A percentile compares a stretch with the other conserved stretches of the same genome.
Conservation (phyloP, 2,329 filamentous ascomycete genomes). For the Xylaria sp. region DNA sequence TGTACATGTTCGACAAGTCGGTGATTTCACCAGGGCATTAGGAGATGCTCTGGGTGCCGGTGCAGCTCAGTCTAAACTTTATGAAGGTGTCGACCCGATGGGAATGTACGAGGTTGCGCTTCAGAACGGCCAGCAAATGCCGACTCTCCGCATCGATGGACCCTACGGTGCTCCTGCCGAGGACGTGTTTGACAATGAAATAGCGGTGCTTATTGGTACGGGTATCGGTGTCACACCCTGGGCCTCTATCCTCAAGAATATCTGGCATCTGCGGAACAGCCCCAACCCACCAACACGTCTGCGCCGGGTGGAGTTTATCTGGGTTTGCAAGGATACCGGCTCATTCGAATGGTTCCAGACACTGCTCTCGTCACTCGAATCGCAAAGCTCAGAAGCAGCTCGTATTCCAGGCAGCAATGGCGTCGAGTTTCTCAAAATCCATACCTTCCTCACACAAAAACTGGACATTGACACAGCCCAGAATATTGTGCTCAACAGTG, state of each 20-base stretch:
- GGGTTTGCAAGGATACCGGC: constrained; percentile 94
- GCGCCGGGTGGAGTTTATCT: constrained; percentile 96
- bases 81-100: constrained; percentile 87
- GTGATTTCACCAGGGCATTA: constrained; percentile 93
- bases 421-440: constrained; percentile 91
- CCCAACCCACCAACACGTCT: constrained; percentile 90
- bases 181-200: constrained; percentile 94
- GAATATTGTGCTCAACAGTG: constrained; percentile 96
- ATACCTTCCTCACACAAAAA: constrained; percentile 95
- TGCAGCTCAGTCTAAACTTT: constrained; percentile 82
- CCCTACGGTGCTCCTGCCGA: constrained; percentile 97
- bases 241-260: constrained; percentile 92
- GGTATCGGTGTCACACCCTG: constrained; percentile 88
- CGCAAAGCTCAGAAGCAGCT: constrained; percentile 76
- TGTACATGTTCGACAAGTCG: constrained; percentile 93
- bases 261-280: constrained; percentile 91
- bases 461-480: constrained; percentile 91
- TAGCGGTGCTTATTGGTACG: constrained; percentile 83
- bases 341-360: constrained; percentile 99
- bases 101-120: constrained; percentile 98
- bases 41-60: constrained; percentile 95
- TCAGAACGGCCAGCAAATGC: constrained; percentile 92
- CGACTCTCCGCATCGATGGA: constrained; percentile 85
- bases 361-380: constrained; percentile 86
- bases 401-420: constrained; percentile 70